Base-by-base conservation (phyloP, 208 protist genomes). In the Acanthamoeba castellanii region DNA sequence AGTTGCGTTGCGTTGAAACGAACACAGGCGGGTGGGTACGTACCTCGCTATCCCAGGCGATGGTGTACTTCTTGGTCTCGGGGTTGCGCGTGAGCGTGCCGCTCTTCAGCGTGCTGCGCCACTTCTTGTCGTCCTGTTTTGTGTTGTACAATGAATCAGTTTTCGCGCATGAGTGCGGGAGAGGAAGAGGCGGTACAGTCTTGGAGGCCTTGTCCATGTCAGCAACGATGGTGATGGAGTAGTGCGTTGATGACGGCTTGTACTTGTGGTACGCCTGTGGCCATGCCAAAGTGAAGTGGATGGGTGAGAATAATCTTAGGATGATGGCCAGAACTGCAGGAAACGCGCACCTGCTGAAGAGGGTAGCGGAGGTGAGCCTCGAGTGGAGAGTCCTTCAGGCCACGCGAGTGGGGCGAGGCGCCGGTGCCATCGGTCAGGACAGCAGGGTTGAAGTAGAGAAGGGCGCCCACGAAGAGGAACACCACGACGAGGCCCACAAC, bases 141-240 rank as follows among this genome's bases (percentile, higher is more conserved):
- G 37, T 42, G 37, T 42, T 18, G 1, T 61, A 5, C 27, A 68
- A 30, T 13, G 13, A 20, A 0, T 68, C 22, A 57, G 52, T 18
- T 18, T 3, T 18, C 9, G 57, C 18, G 18, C 11, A 64, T 27
- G 13, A 3, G 5, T 64, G 57, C 57, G 57, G 37, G 18, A 22
- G 20, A 27, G 74, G 37, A 14, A 7, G n/a, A 82, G n/a, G n/a
- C 11, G 7, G 22, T 50, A 47, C 42, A 30, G 42, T 57, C 52
- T 96, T 96, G 55, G 95, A 96, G 25, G 47, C 84, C 59, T 92
- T 47, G 76, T 96, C 96, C 66, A 95, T 93, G 64, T 96, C 96
- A 14, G 95, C 57, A 37, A 96, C 59, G 30, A 96, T 96, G 72
- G 61, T 70, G 70, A 96, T 89, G 52, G 27, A 37, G 55, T 89